Evolutionary conservation across 345 rosid genomes (phyloP).

Genomic region (Abelmoschus esculentus): DNA sequence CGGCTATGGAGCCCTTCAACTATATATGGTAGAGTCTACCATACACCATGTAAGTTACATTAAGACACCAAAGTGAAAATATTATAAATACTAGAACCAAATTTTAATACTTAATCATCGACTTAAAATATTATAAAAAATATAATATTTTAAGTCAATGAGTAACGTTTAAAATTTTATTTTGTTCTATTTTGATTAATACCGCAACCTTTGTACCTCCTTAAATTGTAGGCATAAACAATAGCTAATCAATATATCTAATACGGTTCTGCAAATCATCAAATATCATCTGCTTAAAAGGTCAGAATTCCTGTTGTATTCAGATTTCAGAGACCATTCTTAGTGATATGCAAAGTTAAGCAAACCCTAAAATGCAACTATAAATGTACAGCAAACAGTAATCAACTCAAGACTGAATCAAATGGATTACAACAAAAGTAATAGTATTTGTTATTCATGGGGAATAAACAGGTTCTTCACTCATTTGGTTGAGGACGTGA

Average conservation of each 20-base stretch:
- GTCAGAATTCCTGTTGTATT: neutral
- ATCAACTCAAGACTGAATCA: neutral
- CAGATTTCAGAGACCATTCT: neutral
- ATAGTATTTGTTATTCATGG: neutral
- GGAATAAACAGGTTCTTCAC: slow-evolving; percentile 5
- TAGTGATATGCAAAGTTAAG: neutral
- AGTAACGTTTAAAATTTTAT: too few relatives aligned
- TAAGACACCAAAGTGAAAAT: too few relatives aligned
- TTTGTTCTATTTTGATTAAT: too few relatives aligned
- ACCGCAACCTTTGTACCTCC: too few relatives aligned
- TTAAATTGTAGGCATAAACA: neutral
- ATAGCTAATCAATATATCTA: neutral
- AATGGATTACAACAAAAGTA: neutral
- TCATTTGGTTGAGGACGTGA: slow-evolving; percentile 35
- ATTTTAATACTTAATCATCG: too few relatives aligned
- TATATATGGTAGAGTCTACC: too few relatives aligned
- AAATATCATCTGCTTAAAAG: neutral
- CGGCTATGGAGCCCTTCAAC: too few relatives aligned
- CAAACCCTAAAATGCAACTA: neutral
- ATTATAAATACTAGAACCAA: too few relatives aligned
- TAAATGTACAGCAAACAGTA: neutral
- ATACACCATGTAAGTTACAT: too few relatives aligned
- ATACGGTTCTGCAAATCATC: neutral
- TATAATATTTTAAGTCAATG: too few relatives aligned
- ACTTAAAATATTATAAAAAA: too few relatives aligned